Evolutionary conservation across 495 filamentous ascomycete genomes (phyloP), one percentile per base, ranked within the genome.

Genomic region (Penicillium cosmopolitanum): DNA sequence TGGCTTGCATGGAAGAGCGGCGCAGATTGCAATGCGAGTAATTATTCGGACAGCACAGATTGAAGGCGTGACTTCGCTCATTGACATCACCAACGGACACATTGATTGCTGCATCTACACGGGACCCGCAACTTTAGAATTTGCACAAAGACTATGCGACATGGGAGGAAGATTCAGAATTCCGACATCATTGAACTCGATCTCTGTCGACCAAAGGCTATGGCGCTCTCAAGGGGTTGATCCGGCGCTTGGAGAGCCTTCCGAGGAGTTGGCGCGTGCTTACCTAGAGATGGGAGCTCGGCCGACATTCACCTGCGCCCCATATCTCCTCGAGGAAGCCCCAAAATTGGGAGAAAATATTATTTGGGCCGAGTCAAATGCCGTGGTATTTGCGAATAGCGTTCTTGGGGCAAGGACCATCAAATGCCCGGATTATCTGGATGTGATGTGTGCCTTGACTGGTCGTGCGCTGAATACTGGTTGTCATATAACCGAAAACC

Each of bases 61-160:
- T 0, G 60, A 61, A 50, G 63, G 56, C 4, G 67, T 65, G 4
- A 62, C 40, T 4, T 34, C 59, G 12, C 44, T 75, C 6, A 63
- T 68, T 11, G 51, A 68, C 12, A 57, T 71, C 15, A 61, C 62
- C 28, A 67, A 66, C 44, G 68, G 57, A 28, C 73, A 75, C 47
- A 63, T 75, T 19, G 73, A 75, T 50, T 65, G 64, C 15, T 72
- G 73, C 53, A 67, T 70, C 52, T 75, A 75, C 61, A 72, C 67
- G 1, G 73, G 73, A 3, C 67, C 70, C 13, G 73, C 55, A 12
- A 61, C 59, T 23, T 36, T 74, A 11, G 38, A 35, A 9, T 67
- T 74, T 36, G 65, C 71, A 12, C 48, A 67, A 33, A 57, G 12
- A 6, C 58, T 75, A 16, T 58, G 58, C 1, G 44, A 55, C n/a